Conservation (phyloP, 2,329 filamentous ascomycete genomes). For the Alternaria infectoria region DNA sequence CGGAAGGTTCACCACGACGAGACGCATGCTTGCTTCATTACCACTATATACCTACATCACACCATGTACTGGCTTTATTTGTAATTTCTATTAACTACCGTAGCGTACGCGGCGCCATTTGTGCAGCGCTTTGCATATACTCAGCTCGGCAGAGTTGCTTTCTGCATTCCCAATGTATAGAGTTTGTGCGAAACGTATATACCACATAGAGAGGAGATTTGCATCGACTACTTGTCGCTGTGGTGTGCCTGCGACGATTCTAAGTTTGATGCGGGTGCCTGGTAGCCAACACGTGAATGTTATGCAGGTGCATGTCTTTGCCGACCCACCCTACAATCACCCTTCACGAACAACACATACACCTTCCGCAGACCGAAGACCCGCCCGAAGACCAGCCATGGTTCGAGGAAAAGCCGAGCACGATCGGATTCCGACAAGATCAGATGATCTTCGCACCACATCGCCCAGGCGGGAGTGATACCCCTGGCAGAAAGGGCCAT, state of each 20-base stretch:
- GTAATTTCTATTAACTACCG: conserved; percentile 6
- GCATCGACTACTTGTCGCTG: neutral
- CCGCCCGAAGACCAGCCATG: neutral
- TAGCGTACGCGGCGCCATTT: neutral
- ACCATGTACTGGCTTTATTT: neutral
- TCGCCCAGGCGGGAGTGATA: conserved; percentile 5
- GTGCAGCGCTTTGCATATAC: neutral
- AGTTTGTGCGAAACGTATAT: neutral
- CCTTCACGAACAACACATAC: neutral
- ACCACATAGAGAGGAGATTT: neutral
- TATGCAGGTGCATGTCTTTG: neutral
- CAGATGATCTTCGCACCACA: conserved; percentile 43
- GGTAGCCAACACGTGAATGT: neutral
- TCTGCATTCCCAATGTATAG: neutral
- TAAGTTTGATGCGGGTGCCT: neutral
- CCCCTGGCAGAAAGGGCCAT: conserved; percentile 32
- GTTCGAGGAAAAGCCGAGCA: neutral
- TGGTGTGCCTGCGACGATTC: neutral
- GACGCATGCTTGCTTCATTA: neutral
- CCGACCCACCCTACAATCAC: neutral
- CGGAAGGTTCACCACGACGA: neutral
- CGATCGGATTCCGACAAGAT: conserved; percentile 4
- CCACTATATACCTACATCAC: neutral
- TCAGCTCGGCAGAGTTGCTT: neutral
- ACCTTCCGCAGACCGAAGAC: neutral